Percentiles rank a stretch among this genome's conserved stretches.
phyloP scores from a whole-genome alignment of 345 rosid species.

The Lepidium aucheri region DNA sequence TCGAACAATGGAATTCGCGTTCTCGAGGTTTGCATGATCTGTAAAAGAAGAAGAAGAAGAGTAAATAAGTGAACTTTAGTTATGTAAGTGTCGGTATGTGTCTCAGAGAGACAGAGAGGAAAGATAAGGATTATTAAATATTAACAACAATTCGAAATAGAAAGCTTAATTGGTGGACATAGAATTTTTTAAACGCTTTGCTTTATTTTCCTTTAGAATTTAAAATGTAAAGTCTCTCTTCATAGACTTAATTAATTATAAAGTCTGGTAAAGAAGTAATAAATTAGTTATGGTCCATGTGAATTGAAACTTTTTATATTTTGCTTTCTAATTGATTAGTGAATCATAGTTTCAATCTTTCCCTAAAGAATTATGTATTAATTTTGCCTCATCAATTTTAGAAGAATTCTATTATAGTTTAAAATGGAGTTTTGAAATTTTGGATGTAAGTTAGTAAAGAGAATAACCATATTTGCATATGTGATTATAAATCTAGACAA shows the following conservation, averaged over 20 bases:
- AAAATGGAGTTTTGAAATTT: no score
- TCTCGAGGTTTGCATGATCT: slow-evolving; percentile 38
- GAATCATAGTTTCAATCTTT: neutral
- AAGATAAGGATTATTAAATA: neutral
- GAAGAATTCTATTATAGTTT: no score
- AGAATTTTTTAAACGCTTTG: neutral
- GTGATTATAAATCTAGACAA: no score
- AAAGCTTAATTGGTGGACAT: slow-evolving; percentile 3
- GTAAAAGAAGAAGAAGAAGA: neutral
- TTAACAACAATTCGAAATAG: neutral
- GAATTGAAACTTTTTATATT: neutral
- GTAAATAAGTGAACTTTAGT: neutral
- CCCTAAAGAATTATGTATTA: neutral
- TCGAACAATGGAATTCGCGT: slow-evolving; percentile 34
- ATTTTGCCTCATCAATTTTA: neutral
- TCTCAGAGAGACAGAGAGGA: neutral
- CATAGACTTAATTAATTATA: neutral
- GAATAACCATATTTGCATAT: no score
- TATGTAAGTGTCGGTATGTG: slow-evolving; percentile 12
- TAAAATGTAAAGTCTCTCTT: neutral
- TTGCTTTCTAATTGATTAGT: neutral
- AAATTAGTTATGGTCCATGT: neutral
- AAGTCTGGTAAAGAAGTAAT: neutral
- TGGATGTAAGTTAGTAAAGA: no score
- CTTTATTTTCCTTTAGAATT: neutral